Evolutionary conservation across 371 early-diverging fungal species (phyloP), one percentile per base, ranked within the genome.

Genomic region (Rhizopus arrhizus): DNA sequence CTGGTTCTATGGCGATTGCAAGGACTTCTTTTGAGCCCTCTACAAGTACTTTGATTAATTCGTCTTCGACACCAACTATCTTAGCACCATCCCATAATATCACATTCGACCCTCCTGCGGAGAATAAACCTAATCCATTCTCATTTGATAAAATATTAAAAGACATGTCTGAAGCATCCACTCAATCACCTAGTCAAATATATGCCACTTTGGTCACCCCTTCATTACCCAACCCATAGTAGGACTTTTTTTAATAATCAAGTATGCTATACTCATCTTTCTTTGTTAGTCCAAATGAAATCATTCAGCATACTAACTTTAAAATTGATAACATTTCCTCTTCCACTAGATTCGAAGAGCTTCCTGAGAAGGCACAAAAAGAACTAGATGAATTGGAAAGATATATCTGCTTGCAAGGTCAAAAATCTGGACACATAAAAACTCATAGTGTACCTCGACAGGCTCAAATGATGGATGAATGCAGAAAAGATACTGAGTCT

Each of bases 321-420:
- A 63, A 72, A 49, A 77, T 73, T 40, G 80, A 80, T 35, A 74
- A 74, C 36, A 80, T 80, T 32, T 45, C 66, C 33, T 61, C 65
- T 9, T 58, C 60, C 3, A 80, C 77, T 11, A 67, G 73, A 16
- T 77, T 71, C 48, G 57, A 70, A 22, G 80, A 80, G 55, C 38
- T 80, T 15, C 80, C 80, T 8, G 77, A 77, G 40, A 64, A 68
- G 47, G 80, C 80, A 47, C 75, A 73, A 48, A 65, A 59, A 45
- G 77, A 80, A 50, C 56, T 80, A 15, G 77, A 77, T 40, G 73
- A 71, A 31, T 54, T 80, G 41, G 68, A 75, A 22, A 65, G 64
- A 35, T 75, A 74, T 50, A 68, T 80, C 13, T 69, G 69, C n/a
- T 53, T 38, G 3, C 74, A 80, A 56, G 56, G 61, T 1, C 80